These are phyloP conservation scores for Candida endomychidarum DNA, from an alignment of 805 yeast species.

Conservation along the genomic window DNA sequence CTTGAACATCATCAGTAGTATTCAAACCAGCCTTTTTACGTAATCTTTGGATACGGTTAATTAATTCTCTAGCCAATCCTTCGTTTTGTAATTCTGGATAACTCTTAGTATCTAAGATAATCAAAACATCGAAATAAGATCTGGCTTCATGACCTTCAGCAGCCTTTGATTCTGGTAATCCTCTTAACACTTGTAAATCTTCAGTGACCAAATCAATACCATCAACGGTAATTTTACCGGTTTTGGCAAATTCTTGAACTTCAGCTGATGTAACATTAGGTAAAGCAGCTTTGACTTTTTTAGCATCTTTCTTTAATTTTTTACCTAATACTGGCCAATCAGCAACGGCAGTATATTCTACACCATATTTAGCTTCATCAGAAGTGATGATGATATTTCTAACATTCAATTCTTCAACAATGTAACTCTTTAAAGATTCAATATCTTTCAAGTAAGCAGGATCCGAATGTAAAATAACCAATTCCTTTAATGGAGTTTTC, in stretches of 20 bases:
- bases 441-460: constrained; percentile 72
- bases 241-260: constrained; percentile 69
- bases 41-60: constrained; percentile 95
- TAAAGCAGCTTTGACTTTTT: constrained; percentile 90
- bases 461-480: constrained; percentile 85
- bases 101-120: constrained; percentile 83
- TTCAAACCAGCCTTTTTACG: constrained; percentile 95
- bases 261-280: constrained; percentile 79
- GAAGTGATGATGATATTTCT: constrained; percentile 84
- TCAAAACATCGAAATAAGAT: constrained; percentile 84
- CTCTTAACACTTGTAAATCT: constrained; percentile 88
- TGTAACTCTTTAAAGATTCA: constrained; percentile 72
- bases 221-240: constrained; percentile 80
- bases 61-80: constrained; percentile 93
- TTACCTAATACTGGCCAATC: constrained; percentile 99
- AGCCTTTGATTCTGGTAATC: constrained; percentile 67
- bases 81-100: constrained; percentile 88
- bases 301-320: constrained; percentile 91
- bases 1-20: constrained; percentile 92
- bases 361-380: constrained; percentile 90
- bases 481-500: constrained; percentile 89
- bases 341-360: constrained; percentile 90
- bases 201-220: constrained; percentile 86
- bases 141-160: constrained; percentile 80
- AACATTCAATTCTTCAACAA: constrained; percentile 88